phyloP scores from a whole-genome alignment of 2,329 filamentous ascomycete species.

The Coniochaeta sp. region DNA sequence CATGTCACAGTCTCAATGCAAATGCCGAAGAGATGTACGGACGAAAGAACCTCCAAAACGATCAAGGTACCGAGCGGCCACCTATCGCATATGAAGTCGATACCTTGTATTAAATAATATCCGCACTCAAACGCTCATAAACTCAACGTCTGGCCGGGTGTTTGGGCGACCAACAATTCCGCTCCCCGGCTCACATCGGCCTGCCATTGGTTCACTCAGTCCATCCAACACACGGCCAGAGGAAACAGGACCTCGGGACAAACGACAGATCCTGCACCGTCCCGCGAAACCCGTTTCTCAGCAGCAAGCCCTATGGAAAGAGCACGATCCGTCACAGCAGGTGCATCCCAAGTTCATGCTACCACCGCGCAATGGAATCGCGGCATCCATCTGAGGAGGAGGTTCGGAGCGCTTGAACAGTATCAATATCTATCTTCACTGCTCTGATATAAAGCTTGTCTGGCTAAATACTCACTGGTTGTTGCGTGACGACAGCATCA shows the following conservation, averaged over 20 bases:
- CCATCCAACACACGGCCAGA: background rate
- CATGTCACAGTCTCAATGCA: no score
- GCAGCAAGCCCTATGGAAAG: slow-evolving; percentile 13
- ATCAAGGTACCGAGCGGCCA: no score
- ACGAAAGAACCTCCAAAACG: no score
- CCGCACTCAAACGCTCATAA: no score
- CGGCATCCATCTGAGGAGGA: slow-evolving; percentile 6
- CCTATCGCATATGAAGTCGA: no score
- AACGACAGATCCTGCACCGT: no score
- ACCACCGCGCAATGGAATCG: slow-evolving; percentile 13
- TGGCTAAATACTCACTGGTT: slow-evolving; percentile 8
- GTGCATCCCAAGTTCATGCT: slow-evolving; percentile 13
- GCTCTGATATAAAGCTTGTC: background rate
- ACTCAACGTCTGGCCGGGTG: no score
- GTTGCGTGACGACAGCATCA: slow-evolving; percentile 7
- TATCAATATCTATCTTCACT: background rate
- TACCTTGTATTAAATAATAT: no score
- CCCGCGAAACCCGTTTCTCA: background rate
- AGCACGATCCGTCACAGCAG: slow-evolving; percentile 12
- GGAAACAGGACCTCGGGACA: background rate
- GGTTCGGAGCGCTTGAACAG: slow-evolving; percentile 10
- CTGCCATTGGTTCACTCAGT: no score
- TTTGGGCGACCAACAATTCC: no score
- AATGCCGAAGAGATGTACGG: no score
- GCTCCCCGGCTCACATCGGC: no score